phyloP scores from a whole-genome alignment of 2,329 filamentous ascomycete genomes.

The Scolecobasidium constrictum region DNA sequence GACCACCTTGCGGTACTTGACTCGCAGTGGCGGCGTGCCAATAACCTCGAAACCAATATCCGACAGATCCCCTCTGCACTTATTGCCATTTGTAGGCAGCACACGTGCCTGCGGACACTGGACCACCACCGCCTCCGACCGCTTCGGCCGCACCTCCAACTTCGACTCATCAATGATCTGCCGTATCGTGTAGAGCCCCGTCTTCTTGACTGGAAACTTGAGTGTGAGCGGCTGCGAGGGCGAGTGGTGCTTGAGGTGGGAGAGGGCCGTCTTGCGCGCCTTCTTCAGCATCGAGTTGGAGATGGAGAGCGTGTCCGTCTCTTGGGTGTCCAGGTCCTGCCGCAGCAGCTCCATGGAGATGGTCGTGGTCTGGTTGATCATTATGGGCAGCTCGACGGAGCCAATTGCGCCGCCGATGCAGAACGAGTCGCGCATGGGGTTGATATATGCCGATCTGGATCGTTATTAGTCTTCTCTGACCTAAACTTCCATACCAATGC shows the following conservation, averaged over 20 bases:
- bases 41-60: slow-evolving; percentile 73
- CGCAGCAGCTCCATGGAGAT: slow-evolving; percentile 82
- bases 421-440: slow-evolving; percentile 69
- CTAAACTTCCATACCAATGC: slow-evolving; percentile 10
- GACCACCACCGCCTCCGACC: slow-evolving; percentile 73
- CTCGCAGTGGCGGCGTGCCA: slow-evolving; percentile 82
- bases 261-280: slow-evolving; percentile 28
- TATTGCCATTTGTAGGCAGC: slow-evolving; percentile 51
- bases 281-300: slow-evolving; percentile 62
- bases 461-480: slow-evolving; percentile 10
- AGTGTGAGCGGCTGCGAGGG: slow-evolving; percentile 52
- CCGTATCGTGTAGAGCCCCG: slow-evolving; percentile 74
- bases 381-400: slow-evolving; percentile 63
- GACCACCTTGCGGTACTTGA: slow-evolving; percentile 81
- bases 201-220: slow-evolving; percentile 67
- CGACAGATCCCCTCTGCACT: slow-evolving; percentile 81
- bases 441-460: slow-evolving; percentile 67
- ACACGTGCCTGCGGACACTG: slow-evolving; percentile 73
- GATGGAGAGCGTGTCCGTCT: slow-evolving; percentile 71
- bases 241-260: slow-evolving; percentile 16
- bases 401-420: slow-evolving; percentile 60
- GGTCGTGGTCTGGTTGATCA: slow-evolving; percentile 87
- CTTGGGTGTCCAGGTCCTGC: slow-evolving; percentile 69
- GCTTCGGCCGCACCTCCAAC: slow-evolving; percentile 72
- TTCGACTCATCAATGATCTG: slow-evolving; percentile 90